Evolutionary conservation across 2,329 filamentous ascomycete genomes (phyloP), one percentile per base, ranked within the genome.

Genomic region (Exophiala calicioides): DNA sequence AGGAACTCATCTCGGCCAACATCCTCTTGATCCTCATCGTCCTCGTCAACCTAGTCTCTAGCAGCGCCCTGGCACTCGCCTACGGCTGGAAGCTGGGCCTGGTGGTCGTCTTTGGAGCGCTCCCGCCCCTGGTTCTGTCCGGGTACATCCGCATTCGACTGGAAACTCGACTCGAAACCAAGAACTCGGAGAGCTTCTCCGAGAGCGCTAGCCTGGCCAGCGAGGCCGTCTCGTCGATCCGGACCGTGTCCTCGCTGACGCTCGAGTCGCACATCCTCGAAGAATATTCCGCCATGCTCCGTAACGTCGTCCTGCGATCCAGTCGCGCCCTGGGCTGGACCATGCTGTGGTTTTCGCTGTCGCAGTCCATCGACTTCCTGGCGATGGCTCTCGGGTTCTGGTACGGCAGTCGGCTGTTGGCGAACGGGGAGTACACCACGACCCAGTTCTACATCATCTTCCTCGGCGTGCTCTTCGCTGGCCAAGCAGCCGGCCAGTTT

Each of bases 331-430:
- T 63, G 31, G 36, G 61, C 8, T 35, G 51, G 53, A 64, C 61
- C 12, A 60, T 60, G 35, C 45, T 62, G 13, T 60, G 64, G 26
- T 65, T 65, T 26, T 58, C 63, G 3, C 41, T 59, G 19, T 63
- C 63, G 2, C 64, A 67, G 45, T 64, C 61, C 1, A 52, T 65
- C 18, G 60, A 63, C 50, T 53, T 65, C 38, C 27, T 60, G 47
- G 27, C 41, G 32, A 58, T 61, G 42, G 63, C 60, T 5, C 52
- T 66, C 3, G 60, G 62, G 1, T 65, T 66, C 46, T 85, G 80
- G 77, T 86, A 86, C 50, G 84, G 82, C 34, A 80, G 79, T 2
- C 73, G 67, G 5, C 72, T 85, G n/a, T 59, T 85, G n/a, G 68
- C 69, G 1, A 64, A 61, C 10, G 66, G 71, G 4, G 77, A 84